These are phyloP conservation scores for Diaporthe vexans DNA, from an alignment of 2,329 filamentous ascomycete species.

Conservation along the genomic window DNA sequence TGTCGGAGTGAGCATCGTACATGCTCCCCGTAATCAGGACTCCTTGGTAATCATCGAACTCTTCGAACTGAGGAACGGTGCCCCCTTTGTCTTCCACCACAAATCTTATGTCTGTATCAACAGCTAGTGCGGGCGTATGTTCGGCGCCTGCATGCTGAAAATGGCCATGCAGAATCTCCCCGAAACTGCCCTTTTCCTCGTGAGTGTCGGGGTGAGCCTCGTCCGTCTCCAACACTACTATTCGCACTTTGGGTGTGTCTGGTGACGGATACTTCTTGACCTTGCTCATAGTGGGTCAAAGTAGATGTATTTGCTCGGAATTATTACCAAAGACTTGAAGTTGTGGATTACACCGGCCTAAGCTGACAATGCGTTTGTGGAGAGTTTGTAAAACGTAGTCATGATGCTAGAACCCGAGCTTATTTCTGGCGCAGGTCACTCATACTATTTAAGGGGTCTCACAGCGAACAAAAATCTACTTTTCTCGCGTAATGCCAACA, in stretches of 20 bases:
- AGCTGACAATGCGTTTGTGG: too few species aligned
- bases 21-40: constrained; percentile 80
- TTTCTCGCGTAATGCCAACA: constrained; percentile 28
- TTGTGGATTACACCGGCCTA: background rate
- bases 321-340: background rate
- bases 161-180: constrained; percentile 65
- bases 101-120: constrained; percentile 8
- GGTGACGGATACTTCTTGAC: constrained; percentile 1
- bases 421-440: background rate
- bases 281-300: background rate
- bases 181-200: constrained; percentile 65
- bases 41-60: constrained; percentile 76
- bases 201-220: constrained; percentile 66
- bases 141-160: constrained; percentile 64
- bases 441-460: background rate
- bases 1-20: constrained; percentile 78
- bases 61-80: constrained; percentile 55
- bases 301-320: too few species aligned
- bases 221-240: constrained; percentile 72
- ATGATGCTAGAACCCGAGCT: background rate
- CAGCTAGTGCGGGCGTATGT: constrained; percentile 66
- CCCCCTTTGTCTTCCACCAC: constrained; percentile 26
- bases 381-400: background rate
- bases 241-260: constrained; percentile 46
- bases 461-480: too few species aligned